Base-by-base conservation (phyloP, 2,329 filamentous ascomycete species). In the Penicillium corylophilum region DNA sequence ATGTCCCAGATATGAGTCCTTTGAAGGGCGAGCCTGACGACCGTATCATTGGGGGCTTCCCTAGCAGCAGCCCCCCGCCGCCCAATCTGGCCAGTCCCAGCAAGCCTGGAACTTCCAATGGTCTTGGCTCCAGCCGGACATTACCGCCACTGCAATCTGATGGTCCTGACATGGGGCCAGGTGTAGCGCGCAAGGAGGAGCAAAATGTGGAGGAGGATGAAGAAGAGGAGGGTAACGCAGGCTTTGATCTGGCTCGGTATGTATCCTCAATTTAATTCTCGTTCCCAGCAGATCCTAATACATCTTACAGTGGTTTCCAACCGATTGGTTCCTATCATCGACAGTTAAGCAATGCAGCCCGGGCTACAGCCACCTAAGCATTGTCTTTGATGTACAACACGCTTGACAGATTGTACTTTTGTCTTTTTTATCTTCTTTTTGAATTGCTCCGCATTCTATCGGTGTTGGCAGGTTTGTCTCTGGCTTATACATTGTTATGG, bases 31-130 rank as follows among this genome's bases (percentile, higher is more conserved):
- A 69, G 42, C 53, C 63, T 6, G 70, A 66, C n/a, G 65, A 70
- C 22, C 66, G 63, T 3, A 62, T 63, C 18, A 63, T 72, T 18
- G 67, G 65, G 6, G 66, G 70, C 42, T 70, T 77, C 41, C 74
- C 75, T 48, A 78, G 75, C 52, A 77, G 75, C 51, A 78, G 75
- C 57, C 76, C 75, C 5, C 76, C 75, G 8, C 76, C 75, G 16
- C 71, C 75, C 26, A 76, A 77, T 59, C 60, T 73, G 10, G 69
- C 65, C 10, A 74, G 74, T 46, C 76, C 76, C 1, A 77, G 73
- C 31, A 77, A 77, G 45, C 70, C 71, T 0, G 70, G 70, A 10
- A 69, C 63, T 13, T 64, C 64, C 5, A 69, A 66, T 44, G 65
- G 68, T 0, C 48, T 70, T 9, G 61, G 62, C 1, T 62, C 61